Evolutionary conservation across 306 rosid species (phyloP).

Genomic region (Spatholobus suberectus): DNA sequence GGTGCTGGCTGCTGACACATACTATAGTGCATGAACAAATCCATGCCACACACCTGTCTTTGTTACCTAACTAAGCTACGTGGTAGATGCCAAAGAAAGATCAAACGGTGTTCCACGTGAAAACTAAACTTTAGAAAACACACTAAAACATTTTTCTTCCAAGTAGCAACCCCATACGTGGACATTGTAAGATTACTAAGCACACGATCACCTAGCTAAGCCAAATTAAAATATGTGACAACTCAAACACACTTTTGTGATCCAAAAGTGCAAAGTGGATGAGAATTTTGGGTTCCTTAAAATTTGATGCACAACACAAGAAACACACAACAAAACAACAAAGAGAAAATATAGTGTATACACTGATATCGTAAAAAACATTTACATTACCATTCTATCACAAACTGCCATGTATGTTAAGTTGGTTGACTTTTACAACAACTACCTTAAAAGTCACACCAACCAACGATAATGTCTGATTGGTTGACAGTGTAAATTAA

Average conservation of each 20-base stretch:
- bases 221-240: neutral
- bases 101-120: conserved; percentile 45
- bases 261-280: neutral
- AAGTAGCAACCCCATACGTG: conserved; percentile 34
- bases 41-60: conserved; percentile 62
- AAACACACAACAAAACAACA: neutral
- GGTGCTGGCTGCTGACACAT: conserved; percentile 37
- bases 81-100: conserved; percentile 27
- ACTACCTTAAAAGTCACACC: neutral
- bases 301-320: neutral
- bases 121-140: conserved; percentile 27
- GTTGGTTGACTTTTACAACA: neutral
- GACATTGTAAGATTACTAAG: conserved; percentile 1
- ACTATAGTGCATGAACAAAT: conserved; percentile 31
- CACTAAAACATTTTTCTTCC: neutral
- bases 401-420: neutral
- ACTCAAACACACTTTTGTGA: neutral
- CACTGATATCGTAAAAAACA: neutral
- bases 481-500: no score
- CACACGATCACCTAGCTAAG: conserved; percentile 27
- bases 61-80: conserved; percentile 41
- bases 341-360: neutral
- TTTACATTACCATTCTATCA: neutral
- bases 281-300: neutral
- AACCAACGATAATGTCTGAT: no score